Conservation (phyloP, 1,284 basidiomycete species). For the Rugiboletus extremiorientalis region DNA sequence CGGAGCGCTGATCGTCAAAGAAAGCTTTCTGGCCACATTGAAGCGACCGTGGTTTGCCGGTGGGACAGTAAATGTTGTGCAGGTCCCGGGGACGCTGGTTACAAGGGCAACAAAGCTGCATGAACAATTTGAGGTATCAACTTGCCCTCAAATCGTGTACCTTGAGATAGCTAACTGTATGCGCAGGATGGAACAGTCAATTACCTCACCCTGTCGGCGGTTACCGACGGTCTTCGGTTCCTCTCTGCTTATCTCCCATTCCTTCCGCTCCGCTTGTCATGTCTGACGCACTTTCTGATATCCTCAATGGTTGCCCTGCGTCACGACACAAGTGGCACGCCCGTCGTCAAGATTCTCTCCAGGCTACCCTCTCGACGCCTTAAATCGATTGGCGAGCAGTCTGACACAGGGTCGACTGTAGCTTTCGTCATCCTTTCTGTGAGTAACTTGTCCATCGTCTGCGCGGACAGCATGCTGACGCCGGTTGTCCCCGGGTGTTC, state of each 20-base stretch:
- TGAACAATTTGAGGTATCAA: slow-evolving; percentile 75
- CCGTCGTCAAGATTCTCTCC: slow-evolving; percentile 67
- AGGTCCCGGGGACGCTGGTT: slow-evolving; percentile 69
- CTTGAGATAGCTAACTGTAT: slow-evolving; percentile 10
- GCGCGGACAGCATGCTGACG: neutral
- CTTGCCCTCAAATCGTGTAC: neutral
- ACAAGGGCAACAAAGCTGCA: slow-evolving; percentile 59
- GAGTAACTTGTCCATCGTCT: slow-evolving; percentile 32
- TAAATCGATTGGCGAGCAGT: slow-evolving; percentile 58
- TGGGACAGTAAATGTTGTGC: slow-evolving; percentile 78
- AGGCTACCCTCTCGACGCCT: slow-evolving; percentile 53
- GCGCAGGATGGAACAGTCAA: slow-evolving; percentile 80
- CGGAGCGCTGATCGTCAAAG: slow-evolving; percentile 75
- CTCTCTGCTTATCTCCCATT: slow-evolving; percentile 75
- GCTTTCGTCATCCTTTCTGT: slow-evolving; percentile 65
- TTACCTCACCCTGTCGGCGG: slow-evolving; percentile 69
- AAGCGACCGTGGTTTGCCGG: slow-evolving; percentile 82
- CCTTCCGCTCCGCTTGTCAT: slow-evolving; percentile 69
- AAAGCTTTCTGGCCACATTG: slow-evolving; percentile 58
- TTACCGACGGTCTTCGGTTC: slow-evolving; percentile 73
- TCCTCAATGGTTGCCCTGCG: slow-evolving; percentile 53
- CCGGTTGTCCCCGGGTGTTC: neutral
- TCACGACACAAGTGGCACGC: slow-evolving; percentile 55
- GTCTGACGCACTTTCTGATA: slow-evolving; percentile 57
- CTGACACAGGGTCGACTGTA: slow-evolving; percentile 65